Conservation (phyloP, 148 eudicot species). For the Suaeda aralocaspica region DNA sequence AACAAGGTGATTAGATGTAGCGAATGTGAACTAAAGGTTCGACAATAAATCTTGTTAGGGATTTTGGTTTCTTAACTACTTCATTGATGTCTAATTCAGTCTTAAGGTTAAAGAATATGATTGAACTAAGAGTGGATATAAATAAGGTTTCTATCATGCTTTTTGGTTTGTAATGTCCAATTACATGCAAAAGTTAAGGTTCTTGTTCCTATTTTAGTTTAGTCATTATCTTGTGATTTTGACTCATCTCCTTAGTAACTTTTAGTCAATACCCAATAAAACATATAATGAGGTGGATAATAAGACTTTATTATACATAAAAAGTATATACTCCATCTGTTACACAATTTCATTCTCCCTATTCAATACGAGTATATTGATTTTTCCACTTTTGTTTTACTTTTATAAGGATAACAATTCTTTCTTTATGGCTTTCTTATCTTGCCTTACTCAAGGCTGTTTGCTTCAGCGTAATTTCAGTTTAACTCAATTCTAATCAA, state of each 20-base stretch:
- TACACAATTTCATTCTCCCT: no score
- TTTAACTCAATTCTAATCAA: no score
- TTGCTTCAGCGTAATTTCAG: no score
- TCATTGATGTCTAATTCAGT: background rate
- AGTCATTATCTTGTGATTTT: background rate
- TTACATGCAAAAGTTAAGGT: background rate
- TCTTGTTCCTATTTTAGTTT: conserved; percentile 1
- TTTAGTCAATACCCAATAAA: background rate
- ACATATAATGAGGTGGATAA: no score
- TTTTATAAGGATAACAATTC: no score
- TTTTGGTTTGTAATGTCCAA: background rate
- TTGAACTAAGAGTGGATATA: background rate
- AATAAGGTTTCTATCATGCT: background rate
- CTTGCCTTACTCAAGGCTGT: no score
- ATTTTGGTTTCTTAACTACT: background rate
- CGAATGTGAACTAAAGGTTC: conserved; percentile 7
- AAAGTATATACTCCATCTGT: no score
- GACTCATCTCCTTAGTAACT: background rate
- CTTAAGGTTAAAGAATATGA: background rate
- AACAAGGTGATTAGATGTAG: background rate
- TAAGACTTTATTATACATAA: no score
- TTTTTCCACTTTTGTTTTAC: no score
- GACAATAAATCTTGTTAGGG: background rate
- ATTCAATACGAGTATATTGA: no score
- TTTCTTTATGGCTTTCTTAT: no score